Conservation (phyloP, 2,329 filamentous ascomycete genomes). For the Fusarium sp. region DNA sequence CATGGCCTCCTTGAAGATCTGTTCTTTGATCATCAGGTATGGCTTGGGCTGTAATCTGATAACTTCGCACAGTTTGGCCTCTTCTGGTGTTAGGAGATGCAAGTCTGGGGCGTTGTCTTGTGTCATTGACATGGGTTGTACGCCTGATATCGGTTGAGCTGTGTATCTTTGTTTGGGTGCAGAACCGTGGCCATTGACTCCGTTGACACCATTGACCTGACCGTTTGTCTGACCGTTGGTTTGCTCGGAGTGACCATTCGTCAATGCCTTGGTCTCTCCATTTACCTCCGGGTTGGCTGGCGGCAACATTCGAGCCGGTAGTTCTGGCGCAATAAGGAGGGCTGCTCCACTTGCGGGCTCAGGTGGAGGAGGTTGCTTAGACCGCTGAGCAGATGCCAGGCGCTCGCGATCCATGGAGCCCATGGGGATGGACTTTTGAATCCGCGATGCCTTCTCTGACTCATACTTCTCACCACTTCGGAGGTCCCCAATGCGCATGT, state of each 20-base stretch:
- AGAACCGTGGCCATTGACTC: constrained; percentile 52
- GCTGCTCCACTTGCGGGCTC: constrained; percentile 81
- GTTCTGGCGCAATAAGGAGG: constrained; percentile 80
- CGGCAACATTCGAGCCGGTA: constrained; percentile 69
- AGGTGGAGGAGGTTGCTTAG: constrained; percentile 71
- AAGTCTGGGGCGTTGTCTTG: constrained; percentile 83
- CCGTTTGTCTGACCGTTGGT: constrained; percentile 60
- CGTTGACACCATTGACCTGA: constrained; percentile 56
- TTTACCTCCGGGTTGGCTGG: constrained; percentile 53
- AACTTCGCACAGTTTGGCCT: constrained; percentile 85
- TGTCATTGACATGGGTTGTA: constrained; percentile 73
- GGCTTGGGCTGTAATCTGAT: constrained; percentile 92
- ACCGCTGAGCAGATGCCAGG: constrained; percentile 76
- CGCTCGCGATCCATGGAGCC: constrained; percentile 86
- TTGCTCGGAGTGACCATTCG: constrained; percentile 65
- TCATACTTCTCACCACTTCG: constrained; percentile 93
- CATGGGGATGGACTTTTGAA: constrained; percentile 76
- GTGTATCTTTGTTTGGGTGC: constrained; percentile 62
- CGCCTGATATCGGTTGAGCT: constrained; percentile 67
- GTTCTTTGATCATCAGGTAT: constrained; percentile 94
- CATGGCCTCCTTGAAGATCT: constrained; percentile 88
- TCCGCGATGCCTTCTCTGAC: constrained; percentile 81
- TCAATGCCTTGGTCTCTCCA: constrained; percentile 64
- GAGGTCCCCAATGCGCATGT: constrained; percentile 84
- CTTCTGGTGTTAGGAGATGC: constrained; percentile 86